Conservation (phyloP, 345 rosid species). For the Euphorbia lathyris region DNA sequence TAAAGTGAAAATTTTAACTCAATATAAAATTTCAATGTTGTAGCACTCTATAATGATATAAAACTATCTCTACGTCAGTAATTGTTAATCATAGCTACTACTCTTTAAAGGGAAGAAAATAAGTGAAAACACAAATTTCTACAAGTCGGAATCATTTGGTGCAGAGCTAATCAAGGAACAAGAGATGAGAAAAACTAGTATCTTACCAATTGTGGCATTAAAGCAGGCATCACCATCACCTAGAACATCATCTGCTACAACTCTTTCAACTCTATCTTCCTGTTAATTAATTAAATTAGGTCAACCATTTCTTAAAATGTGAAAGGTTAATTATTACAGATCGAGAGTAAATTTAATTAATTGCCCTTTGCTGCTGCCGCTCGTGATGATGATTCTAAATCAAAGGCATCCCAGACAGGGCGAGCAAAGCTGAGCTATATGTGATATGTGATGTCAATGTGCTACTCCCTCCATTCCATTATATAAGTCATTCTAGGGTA, state of each 20-base stretch:
- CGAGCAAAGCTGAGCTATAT: constrained; percentile 13
- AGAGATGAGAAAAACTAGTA: constrained; percentile 49
- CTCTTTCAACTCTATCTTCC: constrained; percentile 44
- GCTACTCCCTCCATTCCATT: too few relatives aligned
- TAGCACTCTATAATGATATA: too few relatives aligned
- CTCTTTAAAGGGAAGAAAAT: constrained; percentile 52
- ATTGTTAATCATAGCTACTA: too few relatives aligned
- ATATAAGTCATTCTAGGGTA: too few relatives aligned
- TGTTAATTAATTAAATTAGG: constrained; percentile 9
- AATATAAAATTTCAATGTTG: too few relatives aligned
- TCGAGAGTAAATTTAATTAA: neutral
- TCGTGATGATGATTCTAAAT: constrained; percentile 9
- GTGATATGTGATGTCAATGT: neutral
- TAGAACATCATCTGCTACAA: constrained; percentile 55
- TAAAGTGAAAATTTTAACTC: too few relatives aligned
- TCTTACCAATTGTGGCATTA: constrained; percentile 47
- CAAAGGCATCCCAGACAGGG: constrained; percentile 21
- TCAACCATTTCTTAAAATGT: neutral
- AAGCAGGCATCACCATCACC: constrained; percentile 43
- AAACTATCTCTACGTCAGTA: too few relatives aligned
- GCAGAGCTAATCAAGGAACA: constrained; percentile 48
- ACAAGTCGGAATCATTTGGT: constrained; percentile 39
- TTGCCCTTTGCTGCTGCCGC: constrained; percentile 10
- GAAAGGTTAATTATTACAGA: neutral
- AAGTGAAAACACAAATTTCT: constrained; percentile 35